Conservation (phyloP, 768 basidiomycete species). For the Russula sp. region DNA sequence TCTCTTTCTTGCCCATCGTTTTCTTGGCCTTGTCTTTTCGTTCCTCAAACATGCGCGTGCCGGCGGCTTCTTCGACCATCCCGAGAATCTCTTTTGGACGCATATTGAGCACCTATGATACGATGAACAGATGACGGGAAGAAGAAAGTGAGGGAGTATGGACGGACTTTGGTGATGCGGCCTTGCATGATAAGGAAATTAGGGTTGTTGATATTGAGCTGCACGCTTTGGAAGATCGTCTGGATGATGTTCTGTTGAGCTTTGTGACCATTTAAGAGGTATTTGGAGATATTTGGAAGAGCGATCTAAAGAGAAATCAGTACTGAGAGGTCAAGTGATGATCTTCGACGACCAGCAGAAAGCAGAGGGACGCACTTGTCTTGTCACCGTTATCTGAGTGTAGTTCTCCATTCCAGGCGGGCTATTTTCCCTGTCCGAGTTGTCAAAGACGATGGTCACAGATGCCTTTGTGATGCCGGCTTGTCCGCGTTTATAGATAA, state of each 20-base stretch:
- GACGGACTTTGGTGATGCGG: constrained; percentile 86
- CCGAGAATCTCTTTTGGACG: constrained; percentile 95
- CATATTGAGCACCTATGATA: constrained; percentile 83
- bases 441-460: constrained; percentile 98
- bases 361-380: constrained; percentile 55
- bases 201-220: constrained; percentile 98
- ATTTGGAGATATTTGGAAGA: constrained; percentile 89
- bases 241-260: constrained; percentile 80
- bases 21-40: constrained; percentile 94
- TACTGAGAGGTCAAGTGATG: too few species aligned
- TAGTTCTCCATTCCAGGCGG: constrained; percentile 76
- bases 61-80: constrained; percentile 98
- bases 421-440: constrained; percentile 79
- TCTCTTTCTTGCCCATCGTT: constrained; percentile 97
- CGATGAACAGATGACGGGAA: background rate
- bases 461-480: constrained; percentile 96
- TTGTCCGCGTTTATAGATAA: constrained; percentile 99
- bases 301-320: constrained; percentile 55
- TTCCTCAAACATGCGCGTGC: constrained; percentile 99
- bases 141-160: background rate
- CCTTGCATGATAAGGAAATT: constrained; percentile 99
- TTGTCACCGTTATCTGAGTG: constrained; percentile 92
- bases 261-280: constrained; percentile 94
- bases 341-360: too few species aligned
- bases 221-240: constrained; percentile 91